A percentile compares a stretch with the other conserved stretches of the same genome.
Conservation (phyloP, 2,329 filamentous ascomycete species). For the Pestalotiopsis sp. region DNA sequence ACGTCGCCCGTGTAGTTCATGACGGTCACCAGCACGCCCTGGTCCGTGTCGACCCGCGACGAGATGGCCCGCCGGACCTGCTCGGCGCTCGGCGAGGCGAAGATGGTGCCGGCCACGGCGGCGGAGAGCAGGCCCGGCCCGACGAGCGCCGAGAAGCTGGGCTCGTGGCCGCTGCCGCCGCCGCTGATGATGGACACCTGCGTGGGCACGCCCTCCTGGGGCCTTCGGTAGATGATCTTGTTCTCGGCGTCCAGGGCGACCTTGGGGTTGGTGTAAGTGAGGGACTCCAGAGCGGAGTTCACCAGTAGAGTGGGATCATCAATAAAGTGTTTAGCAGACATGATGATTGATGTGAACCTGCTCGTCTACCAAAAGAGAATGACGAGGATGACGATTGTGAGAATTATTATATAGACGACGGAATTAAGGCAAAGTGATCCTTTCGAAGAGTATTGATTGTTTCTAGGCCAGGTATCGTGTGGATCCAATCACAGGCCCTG, state of each 20-base stretch:
- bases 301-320: slow-evolving; percentile 82
- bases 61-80: slow-evolving; percentile 80
- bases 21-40: slow-evolving; percentile 84
- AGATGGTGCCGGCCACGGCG: slow-evolving; percentile 85
- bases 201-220: slow-evolving; percentile 41
- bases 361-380: neutral
- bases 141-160: slow-evolving; percentile 84
- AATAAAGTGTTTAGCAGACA: slow-evolving; percentile 83
- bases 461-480: neutral
- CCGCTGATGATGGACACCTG: slow-evolving; percentile 86
- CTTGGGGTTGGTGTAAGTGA: slow-evolving; percentile 84
- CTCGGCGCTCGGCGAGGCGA: slow-evolving; percentile 79
- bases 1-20: slow-evolving; percentile 96
- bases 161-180: slow-evolving; percentile 89
- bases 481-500: neutral
- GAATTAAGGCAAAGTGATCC: neutral
- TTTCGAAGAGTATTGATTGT: neutral
- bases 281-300: slow-evolving; percentile 71
- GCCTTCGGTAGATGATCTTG: slow-evolving; percentile 82
- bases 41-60: slow-evolving; percentile 69
- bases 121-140: slow-evolving; percentile 79
- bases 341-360: slow-evolving; percentile 22
- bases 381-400: neutral
- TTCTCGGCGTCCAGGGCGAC: slow-evolving; percentile 76
- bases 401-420: neutral